phyloP scores from a whole-genome alignment of 2,329 filamentous ascomycete species.

The Orbilia brochopaga region DNA sequence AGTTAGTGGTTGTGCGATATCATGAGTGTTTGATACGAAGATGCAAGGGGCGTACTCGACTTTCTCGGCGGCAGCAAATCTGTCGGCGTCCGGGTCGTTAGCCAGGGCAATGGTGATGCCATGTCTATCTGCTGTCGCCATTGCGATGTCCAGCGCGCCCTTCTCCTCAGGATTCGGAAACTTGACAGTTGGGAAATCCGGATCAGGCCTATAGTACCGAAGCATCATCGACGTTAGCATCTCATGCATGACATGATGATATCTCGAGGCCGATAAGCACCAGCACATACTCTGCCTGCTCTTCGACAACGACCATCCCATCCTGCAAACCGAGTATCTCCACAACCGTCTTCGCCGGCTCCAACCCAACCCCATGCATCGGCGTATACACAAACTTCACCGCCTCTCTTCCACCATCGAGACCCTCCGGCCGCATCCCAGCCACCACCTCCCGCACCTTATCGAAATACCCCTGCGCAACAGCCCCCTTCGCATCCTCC shows the following conservation, averaged over 20 bases:
- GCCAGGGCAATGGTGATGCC: slow-evolving; percentile 65
- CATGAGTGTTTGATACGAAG: background rate
- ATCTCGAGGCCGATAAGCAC: slow-evolving; percentile 56
- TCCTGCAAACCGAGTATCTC: slow-evolving; percentile 58
- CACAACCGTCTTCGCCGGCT: slow-evolving; percentile 60
- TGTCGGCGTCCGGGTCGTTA: slow-evolving; percentile 71
- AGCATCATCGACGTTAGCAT: slow-evolving; percentile 2
- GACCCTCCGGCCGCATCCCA: slow-evolving; percentile 19
- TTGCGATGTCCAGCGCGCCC: slow-evolving; percentile 67
- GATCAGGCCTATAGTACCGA: slow-evolving; percentile 63
- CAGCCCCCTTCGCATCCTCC: slow-evolving; percentile 59
- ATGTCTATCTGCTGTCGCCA: slow-evolving; percentile 63
- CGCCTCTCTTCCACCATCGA: too few relatives aligned
- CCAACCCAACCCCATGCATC: slow-evolving; percentile 65
- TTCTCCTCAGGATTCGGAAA: slow-evolving; percentile 72
- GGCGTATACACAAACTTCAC: slow-evolving; percentile 64
- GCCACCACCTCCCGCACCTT: slow-evolving; percentile 39
- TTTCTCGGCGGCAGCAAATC: slow-evolving; percentile 68
- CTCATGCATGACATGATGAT: slow-evolving; percentile 53
- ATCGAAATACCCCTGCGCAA: slow-evolving; percentile 60
- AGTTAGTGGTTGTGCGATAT: slow-evolving; percentile 54
- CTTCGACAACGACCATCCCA: slow-evolving; percentile 61
- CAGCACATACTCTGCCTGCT: slow-evolving; percentile 46
- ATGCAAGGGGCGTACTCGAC: slow-evolving; percentile 55
- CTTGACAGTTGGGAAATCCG: slow-evolving; percentile 68